Evolutionary conservation across 192 early-diverging fungal genomes (phyloP).

Genomic region (Backusella morwellensis): DNA sequence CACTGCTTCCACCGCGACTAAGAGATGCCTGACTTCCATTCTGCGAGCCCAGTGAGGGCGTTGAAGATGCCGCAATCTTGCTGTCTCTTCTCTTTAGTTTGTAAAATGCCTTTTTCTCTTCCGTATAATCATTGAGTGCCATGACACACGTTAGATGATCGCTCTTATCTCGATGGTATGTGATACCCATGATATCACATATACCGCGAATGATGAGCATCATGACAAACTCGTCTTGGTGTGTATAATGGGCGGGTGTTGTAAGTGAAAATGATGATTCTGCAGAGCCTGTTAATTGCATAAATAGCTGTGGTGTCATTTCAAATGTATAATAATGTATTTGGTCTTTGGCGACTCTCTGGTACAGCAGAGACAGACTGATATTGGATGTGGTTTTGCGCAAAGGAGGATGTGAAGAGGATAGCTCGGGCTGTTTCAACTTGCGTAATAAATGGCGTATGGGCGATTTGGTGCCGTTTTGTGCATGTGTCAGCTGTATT

Average conservation of each 20-base stretch:
- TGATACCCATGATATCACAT: constrained; percentile 34
- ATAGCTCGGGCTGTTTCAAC: constrained; percentile 6
- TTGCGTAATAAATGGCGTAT: constrained; percentile 21
- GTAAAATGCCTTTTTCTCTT: constrained; percentile 10
- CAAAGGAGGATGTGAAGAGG: not conserved
- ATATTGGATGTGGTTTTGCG: constrained; percentile 14
- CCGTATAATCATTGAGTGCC: constrained; percentile 18
- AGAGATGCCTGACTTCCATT: constrained; percentile 13
- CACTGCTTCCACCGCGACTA: constrained; percentile 8
- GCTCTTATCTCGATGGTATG: constrained; percentile 20
- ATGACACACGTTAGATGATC: constrained; percentile 23
- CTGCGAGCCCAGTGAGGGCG: not conserved
- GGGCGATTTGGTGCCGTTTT: not conserved
- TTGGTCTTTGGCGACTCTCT: constrained; percentile 31
- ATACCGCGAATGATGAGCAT: constrained; percentile 20
- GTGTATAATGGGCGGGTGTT: not conserved
- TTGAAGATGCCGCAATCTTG: not conserved
- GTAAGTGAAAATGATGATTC: not conserved
- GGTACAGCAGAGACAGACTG: constrained; percentile 21
- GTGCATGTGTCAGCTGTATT: constrained; percentile 9
- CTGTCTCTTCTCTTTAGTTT: constrained; percentile 12
- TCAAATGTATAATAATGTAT: constrained; percentile 28
- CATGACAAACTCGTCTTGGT: constrained; percentile 22
- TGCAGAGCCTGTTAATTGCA: not conserved
- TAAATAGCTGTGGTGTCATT: constrained; percentile 11